A percentile compares a stretch with the other conserved stretches of the same genome.
phyloP scores from a whole-genome alignment of 108 stramenopile genomes.

The Licmophora abbreviata region DNA sequence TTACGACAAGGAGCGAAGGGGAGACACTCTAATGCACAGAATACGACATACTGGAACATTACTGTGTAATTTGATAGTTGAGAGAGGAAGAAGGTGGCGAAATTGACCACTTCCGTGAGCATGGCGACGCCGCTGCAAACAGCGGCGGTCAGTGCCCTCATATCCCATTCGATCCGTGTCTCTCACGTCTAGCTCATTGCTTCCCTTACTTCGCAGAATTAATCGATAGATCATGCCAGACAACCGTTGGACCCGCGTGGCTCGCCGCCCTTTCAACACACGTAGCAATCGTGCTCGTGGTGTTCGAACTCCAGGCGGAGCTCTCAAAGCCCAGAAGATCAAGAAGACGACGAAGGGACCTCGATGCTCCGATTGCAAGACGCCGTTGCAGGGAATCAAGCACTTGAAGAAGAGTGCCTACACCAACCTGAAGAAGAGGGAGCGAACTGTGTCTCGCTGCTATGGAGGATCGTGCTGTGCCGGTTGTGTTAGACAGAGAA shows the following conservation, averaged over 20 bases:
- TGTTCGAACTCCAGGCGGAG: conserved; percentile 90
- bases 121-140: too few relatives aligned
- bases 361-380: conserved; percentile 90
- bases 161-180: neutral
- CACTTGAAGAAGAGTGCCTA: conserved; percentile 51
- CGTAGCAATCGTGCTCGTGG: conserved; percentile 65
- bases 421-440: conserved; percentile 85
- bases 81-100: too few relatives aligned
- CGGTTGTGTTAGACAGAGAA: conserved; percentile 85
- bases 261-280: conserved; percentile 94
- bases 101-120: too few relatives aligned
- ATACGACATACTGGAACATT: too few relatives aligned
- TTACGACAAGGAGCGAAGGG: too few relatives aligned
- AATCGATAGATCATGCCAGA: conserved; percentile 67
- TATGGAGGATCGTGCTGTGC: conserved; percentile 94
- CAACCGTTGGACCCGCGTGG: conserved; percentile 82
- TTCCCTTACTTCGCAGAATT: neutral
- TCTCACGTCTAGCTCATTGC: neutral
- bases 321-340: conserved; percentile 78
- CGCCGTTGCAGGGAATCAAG: conserved; percentile 85
- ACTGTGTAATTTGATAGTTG: too few relatives aligned
- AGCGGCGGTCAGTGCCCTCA: neutral
- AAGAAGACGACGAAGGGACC: conserved; percentile 89
- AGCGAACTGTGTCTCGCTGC: conserved; percentile 95
- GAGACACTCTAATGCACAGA: too few relatives aligned